A percentile compares a stretch with the other conserved stretches of the same genome.
phyloP scores from a whole-genome alignment of 768 basidiomycete species.

The Suillus lakei region DNA sequence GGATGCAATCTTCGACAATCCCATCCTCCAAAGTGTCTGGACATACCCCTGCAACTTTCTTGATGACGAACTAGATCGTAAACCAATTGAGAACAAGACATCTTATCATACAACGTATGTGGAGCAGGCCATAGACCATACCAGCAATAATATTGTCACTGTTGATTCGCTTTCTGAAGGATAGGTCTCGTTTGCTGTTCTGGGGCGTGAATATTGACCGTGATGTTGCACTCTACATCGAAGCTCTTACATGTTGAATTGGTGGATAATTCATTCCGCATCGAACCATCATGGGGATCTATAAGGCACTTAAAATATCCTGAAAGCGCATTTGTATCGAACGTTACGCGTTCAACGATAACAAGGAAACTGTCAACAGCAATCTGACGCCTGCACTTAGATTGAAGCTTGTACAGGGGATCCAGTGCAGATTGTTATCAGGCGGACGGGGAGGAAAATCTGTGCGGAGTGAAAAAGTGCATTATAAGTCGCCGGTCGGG shows the following conservation, averaged over 20 bases:
- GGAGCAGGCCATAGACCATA: constrained; percentile 69
- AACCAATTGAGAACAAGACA: constrained; percentile 46
- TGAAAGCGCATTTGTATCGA: too few relatives aligned
- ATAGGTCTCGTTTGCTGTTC: constrained; percentile 52
- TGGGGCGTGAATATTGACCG: constrained; percentile 54
- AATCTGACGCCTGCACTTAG: too few relatives aligned
- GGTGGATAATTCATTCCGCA: too few relatives aligned
- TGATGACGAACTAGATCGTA: background rate
- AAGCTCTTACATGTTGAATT: constrained; percentile 63
- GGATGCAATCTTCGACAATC: constrained; percentile 62
- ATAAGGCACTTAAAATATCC: too few relatives aligned
- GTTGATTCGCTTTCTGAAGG: constrained; percentile 53
- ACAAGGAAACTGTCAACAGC: too few relatives aligned
- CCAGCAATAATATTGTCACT: constrained; percentile 70
- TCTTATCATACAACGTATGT: constrained; percentile 76
- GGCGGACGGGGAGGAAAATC: too few relatives aligned
- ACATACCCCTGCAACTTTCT: constrained; percentile 26
- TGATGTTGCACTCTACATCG: constrained; percentile 55
- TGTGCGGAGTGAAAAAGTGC: too few relatives aligned
- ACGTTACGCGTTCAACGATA: too few relatives aligned
- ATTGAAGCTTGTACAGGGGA: too few relatives aligned
- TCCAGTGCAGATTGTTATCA: too few relatives aligned
- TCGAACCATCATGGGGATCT: too few relatives aligned
- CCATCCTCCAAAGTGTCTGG: constrained; percentile 60
- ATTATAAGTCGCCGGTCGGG: too few relatives aligned